Evolutionary conservation across 768 basidiomycete species (phyloP).

Genomic region (Asterophora lycoperdoides): DNA sequence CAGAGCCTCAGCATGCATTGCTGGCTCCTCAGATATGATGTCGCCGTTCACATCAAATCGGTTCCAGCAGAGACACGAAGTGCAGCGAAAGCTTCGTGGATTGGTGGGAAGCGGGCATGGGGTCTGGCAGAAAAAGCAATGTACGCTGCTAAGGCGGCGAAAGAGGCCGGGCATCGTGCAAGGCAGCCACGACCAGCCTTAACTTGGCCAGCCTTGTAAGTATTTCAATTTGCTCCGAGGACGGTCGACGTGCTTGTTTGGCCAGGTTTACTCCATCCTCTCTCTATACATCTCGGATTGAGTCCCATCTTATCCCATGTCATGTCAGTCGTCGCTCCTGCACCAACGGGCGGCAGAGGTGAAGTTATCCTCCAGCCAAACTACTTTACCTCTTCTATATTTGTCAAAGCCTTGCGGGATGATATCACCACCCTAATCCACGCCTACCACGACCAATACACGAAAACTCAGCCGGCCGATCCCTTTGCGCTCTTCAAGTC

Average conservation of each 20-base stretch:
- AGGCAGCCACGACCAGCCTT: not conserved
- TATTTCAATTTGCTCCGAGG: not conserved
- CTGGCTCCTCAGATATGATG: slow-evolving; percentile 81
- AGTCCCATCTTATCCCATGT: too few species aligned
- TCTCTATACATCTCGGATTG: too few species aligned
- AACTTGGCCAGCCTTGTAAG: not conserved
- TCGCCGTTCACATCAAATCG: slow-evolving; percentile 67
- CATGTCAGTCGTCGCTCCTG: slow-evolving; percentile 44
- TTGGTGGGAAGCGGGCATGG: slow-evolving; percentile 39
- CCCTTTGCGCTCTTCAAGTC: slow-evolving; percentile 72
- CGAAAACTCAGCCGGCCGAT: slow-evolving; percentile 23
- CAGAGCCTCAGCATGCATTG: slow-evolving; percentile 78
- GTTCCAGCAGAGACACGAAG: slow-evolving; percentile 71
- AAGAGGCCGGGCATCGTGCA: slow-evolving; percentile 42
- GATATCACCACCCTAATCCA: slow-evolving; percentile 56
- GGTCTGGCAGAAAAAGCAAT: slow-evolving; percentile 75
- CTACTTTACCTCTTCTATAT: slow-evolving; percentile 77
- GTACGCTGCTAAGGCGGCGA: slow-evolving; percentile 42
- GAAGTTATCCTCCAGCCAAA: slow-evolving; percentile 63
- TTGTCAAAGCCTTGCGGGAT: slow-evolving; percentile 57
- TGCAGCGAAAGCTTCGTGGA: slow-evolving; percentile 58
- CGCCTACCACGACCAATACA: slow-evolving; percentile 50
- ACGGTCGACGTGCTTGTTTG: slow-evolving; percentile 6
- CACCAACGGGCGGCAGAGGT: slow-evolving; percentile 57
- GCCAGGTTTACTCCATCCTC: slow-evolving; percentile 24